Conservation (phyloP, 352 stramenopile species). For the Lagenidium giganteum region DNA sequence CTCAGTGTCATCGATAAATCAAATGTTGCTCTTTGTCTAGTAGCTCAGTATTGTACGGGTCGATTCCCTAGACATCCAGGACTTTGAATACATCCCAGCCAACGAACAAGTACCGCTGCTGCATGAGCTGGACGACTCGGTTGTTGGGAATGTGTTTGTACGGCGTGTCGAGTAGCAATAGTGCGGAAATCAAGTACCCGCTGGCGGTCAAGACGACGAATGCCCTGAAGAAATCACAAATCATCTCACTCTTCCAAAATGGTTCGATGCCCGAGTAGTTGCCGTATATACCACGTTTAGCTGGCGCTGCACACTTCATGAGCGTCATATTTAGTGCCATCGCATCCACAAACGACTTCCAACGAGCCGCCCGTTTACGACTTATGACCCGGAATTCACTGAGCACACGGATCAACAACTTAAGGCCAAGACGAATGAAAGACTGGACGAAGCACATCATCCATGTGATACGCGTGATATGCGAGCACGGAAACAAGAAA, state of each 20-base stretch:
- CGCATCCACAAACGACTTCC: no score
- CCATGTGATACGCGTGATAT: conserved; percentile 13
- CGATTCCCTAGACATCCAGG: conserved; percentile 20
- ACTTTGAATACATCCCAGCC: conserved; percentile 12
- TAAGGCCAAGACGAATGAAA: conserved; percentile 3
- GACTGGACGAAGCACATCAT: conserved; percentile 15
- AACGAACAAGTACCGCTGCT: conserved; percentile 19
- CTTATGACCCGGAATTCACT: no score
- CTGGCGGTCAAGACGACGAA: conserved; percentile 3
- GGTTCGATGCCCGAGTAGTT: conserved; percentile 9
- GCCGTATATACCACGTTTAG: conserved; percentile 16
- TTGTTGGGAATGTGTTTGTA: conserved; percentile 15
- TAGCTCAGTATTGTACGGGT: no score
- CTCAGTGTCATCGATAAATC: no score
- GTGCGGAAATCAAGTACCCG: conserved; percentile 7
- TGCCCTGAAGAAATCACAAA: conserved; percentile 16
- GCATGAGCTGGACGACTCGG: conserved; percentile 16
- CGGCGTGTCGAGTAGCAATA: conserved; percentile 6
- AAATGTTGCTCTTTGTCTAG: no score
- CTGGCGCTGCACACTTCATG: conserved; percentile 7
- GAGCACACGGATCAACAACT: conserved; percentile 9
- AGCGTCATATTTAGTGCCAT: conserved; percentile 7
- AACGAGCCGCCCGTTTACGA: no score
- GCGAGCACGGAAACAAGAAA: conserved; percentile 14
- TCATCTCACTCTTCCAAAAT: conserved; percentile 28